A percentile compares a stretch with the other conserved stretches of the same genome.
Evolutionary conservation across 495 filamentous ascomycete species (phyloP).

Genomic region (Physcia stellaris): DNA sequence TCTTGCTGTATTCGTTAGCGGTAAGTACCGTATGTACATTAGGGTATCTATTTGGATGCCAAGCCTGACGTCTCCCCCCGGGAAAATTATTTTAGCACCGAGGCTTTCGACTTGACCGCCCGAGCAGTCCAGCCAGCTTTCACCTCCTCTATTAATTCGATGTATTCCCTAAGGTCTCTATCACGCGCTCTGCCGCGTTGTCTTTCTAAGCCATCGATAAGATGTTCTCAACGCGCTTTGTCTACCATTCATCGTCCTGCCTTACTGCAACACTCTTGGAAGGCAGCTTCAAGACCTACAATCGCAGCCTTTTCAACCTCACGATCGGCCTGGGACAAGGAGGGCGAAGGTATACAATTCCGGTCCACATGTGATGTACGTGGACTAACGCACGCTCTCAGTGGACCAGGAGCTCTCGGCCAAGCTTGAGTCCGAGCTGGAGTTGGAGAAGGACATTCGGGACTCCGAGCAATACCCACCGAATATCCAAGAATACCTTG

Average conservation of each 20-base stretch:
- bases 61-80: no score
- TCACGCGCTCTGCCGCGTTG: background rate
- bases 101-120: no score
- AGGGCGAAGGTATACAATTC: constrained; percentile 39
- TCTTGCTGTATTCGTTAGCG: no score
- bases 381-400: constrained; percentile 14
- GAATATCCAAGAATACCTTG: constrained; percentile 58
- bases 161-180: background rate
- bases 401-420: constrained; percentile 59
- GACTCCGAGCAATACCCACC: constrained; percentile 43
- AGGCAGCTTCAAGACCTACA: constrained; percentile 37
- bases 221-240: constrained; percentile 31
- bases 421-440: constrained; percentile 67
- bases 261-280: constrained; percentile 35
- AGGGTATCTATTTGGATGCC: no score
- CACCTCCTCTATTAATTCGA: background rate
- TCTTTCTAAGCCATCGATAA: background rate
- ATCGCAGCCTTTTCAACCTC: constrained; percentile 66
- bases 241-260: constrained; percentile 30
- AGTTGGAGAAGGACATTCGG: constrained; percentile 44
- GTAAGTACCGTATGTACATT: no score
- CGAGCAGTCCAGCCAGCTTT: no score
- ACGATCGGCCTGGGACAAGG: constrained; percentile 36
- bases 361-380: background rate
- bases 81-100: no score